Conservation (phyloP, 2,329 filamentous ascomycete species). For the Cladosporium velox region DNA sequence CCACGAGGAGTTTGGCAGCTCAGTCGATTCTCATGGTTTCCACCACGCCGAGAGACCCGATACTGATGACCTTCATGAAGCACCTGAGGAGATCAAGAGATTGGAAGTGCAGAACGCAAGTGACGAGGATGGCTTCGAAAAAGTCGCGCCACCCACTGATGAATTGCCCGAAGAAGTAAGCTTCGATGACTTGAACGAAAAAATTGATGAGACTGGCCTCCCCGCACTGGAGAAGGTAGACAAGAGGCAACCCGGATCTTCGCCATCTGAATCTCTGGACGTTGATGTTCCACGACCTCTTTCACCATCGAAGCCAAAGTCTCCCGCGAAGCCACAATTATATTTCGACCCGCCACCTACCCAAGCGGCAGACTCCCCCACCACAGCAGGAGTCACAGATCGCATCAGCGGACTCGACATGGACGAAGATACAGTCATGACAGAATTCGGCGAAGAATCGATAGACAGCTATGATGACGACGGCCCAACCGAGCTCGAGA, state of each 20-base stretch:
- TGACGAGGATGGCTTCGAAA: conserved; percentile 92
- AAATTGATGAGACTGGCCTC: conserved; percentile 37
- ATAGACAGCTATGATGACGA: conserved; percentile 34
- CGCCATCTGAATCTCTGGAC: conserved; percentile 21
- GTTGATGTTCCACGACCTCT: conserved; percentile 34
- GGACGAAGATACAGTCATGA: conserved; percentile 58
- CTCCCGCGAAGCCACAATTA: conserved; percentile 24
- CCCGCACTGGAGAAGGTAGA: conserved; percentile 33
- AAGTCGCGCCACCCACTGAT: conserved; percentile 73
- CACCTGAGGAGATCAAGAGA: conserved; percentile 66
- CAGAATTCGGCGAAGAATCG: conserved; percentile 37
- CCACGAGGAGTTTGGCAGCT: conserved; percentile 52
- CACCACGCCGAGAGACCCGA: conserved; percentile 52
- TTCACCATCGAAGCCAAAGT: conserved; percentile 33
- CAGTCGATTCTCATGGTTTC: conserved; percentile 55
- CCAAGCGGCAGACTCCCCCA: conserved; percentile 49
- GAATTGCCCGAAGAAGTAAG: conserved; percentile 62
- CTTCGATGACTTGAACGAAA: conserved; percentile 68
- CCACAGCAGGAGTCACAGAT: conserved; percentile 56
- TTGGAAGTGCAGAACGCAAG: conserved; percentile 78
- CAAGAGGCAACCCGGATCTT: conserved; percentile 27
- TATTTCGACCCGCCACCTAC: conserved; percentile 35
- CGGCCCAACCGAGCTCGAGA: conserved; percentile 35
- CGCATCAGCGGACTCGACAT: conserved; percentile 60
- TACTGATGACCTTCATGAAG: conserved; percentile 45